These are phyloP conservation scores for Trichoderma atroviride DNA, from an alignment of 2,329 filamentous ascomycete genomes.

Conservation along the genomic window DNA sequence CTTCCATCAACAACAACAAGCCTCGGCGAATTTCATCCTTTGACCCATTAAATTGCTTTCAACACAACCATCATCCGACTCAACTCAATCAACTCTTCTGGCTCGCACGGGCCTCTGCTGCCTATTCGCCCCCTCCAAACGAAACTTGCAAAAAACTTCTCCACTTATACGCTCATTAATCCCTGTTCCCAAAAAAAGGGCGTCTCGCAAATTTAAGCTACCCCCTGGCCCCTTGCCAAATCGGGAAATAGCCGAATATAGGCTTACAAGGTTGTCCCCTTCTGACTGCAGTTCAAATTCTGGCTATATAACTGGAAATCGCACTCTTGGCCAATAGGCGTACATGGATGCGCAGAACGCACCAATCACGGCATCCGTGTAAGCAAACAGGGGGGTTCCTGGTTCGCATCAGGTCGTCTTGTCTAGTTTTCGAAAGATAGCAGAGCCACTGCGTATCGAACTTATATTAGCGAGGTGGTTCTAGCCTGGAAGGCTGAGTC, in stretches of 20 bases:
- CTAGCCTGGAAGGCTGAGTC: background rate
- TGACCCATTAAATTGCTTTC: background rate
- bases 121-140: conserved; percentile 6
- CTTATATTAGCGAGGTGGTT: background rate
- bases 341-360: background rate
- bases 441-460: background rate
- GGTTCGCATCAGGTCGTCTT: background rate
- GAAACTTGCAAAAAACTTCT: background rate
- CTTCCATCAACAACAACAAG: background rate
- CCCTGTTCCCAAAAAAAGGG: background rate
- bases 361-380: background rate
- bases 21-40: background rate
- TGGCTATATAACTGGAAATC: background rate
- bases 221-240: conserved; percentile 19
- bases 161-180: background rate
- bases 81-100: background rate
- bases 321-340: background rate
- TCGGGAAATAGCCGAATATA: conserved; percentile 11
- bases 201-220: background rate
- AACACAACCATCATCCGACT: background rate
- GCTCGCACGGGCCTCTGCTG: background rate
- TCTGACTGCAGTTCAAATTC: background rate
- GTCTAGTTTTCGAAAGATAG: background rate
- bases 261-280: background rate
- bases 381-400: background rate